A percentile compares a stretch with the other conserved stretches of the same genome.
These are phyloP conservation scores for Saccharomyces pastorianus DNA, from an alignment of 1,139 yeast genomes.

Conservation along the genomic window DNA sequence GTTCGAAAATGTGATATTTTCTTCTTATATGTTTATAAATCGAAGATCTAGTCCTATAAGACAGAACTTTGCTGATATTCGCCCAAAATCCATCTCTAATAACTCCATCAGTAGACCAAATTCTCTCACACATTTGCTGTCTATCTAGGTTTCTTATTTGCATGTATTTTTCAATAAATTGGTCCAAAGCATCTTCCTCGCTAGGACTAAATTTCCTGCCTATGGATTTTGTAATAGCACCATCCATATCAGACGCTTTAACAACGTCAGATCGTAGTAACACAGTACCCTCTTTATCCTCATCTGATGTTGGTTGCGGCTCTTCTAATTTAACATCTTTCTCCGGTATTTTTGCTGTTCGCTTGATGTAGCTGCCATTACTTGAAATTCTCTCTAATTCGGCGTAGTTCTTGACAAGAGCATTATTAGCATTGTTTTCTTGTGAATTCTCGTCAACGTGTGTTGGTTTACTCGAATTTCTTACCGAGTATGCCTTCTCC, in stretches of 20 bases:
- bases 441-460: not conserved
- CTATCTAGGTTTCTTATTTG: slow-evolving; percentile 52
- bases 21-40: too few species aligned
- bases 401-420: not conserved
- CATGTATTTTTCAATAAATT: slow-evolving; percentile 63
- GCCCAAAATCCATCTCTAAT: slow-evolving; percentile 30
- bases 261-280: slow-evolving; percentile 27
- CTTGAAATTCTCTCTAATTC: not conserved
- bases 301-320: slow-evolving; percentile 4
- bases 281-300: slow-evolving; percentile 17
- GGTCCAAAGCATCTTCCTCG: slow-evolving; percentile 65
- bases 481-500: not conserved
- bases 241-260: slow-evolving; percentile 27
- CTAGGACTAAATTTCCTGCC: slow-evolving; percentile 36
- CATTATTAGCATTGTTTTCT: not conserved
- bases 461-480: not conserved
- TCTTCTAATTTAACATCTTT: not conserved
- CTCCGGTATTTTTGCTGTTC: not conserved
- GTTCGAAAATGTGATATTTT: too few species aligned
- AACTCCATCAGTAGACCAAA: slow-evolving; percentile 78
- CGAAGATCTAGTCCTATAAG: too few species aligned
- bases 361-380: not conserved
- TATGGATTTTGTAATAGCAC: slow-evolving; percentile 28
- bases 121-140: slow-evolving; percentile 66
- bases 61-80: too few species aligned